Evolutionary conservation across 306 rosid genomes (phyloP).

Genomic region (Prunus mume): DNA sequence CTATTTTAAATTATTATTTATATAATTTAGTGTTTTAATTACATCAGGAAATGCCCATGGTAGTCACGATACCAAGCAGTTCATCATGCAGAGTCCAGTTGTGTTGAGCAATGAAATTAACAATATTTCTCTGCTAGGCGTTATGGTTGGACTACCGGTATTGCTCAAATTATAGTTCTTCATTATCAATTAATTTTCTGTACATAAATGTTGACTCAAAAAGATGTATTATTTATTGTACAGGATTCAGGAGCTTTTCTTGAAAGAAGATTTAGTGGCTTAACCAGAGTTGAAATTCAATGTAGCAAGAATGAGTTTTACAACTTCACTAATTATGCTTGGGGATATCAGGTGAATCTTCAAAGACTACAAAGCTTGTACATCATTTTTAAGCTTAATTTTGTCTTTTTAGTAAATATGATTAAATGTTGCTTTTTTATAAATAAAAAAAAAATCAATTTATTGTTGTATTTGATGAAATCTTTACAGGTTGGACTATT

Average conservation of each 20-base stretch:
- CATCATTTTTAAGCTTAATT: no score
- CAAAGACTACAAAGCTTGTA: not conserved
- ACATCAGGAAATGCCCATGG: constrained; percentile 57
- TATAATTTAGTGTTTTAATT: not conserved
- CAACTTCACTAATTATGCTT: constrained; percentile 41
- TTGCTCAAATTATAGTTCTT: not conserved
- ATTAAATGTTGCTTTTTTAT: no score
- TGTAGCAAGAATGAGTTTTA: constrained; percentile 40
- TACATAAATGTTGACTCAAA: no score
- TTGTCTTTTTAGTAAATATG: no score
- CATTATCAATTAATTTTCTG: not conserved
- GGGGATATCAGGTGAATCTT: constrained; percentile 66
- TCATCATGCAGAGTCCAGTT: constrained; percentile 44
- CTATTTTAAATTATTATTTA: no score
- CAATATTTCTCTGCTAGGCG: constrained; percentile 58
- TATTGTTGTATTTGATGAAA: not conserved
- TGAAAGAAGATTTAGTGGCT: constrained; percentile 61
- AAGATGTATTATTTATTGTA: not conserved
- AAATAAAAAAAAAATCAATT: no score
- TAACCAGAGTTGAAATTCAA: constrained; percentile 45
- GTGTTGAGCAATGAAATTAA: constrained; percentile 42
- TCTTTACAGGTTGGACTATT: constrained; percentile 47
- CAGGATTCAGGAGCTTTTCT: constrained; percentile 82
- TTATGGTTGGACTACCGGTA: constrained; percentile 76
- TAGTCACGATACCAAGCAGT: constrained; percentile 37